phyloP scores from a whole-genome alignment of 306 rosid genomes.

The Dryas drummondii region DNA sequence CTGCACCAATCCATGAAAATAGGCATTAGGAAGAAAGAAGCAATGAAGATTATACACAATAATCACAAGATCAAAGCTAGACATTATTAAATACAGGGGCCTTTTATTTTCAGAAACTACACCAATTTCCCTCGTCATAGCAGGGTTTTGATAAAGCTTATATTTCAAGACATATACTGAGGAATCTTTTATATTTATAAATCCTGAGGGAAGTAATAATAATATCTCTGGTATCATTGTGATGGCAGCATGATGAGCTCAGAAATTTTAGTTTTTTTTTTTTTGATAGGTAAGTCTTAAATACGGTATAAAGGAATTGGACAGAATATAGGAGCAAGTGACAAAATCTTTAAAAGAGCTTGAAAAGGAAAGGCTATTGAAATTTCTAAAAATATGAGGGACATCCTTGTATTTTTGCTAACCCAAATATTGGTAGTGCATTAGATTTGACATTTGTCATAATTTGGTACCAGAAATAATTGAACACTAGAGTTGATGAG shows the following conservation, averaged over 20 bases:
- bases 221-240: not conserved
- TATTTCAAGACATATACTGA: not conserved
- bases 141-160: not conserved
- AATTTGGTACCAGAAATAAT: not conserved
- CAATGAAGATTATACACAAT: not conserved
- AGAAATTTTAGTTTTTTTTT: not conserved
- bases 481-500: not conserved
- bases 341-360: not conserved
- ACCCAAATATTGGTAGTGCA: not conserved
- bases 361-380: not conserved
- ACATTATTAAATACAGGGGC: not conserved
- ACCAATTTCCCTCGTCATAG: not conserved
- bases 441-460: not conserved
- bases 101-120: not conserved
- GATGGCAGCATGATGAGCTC: not conserved
- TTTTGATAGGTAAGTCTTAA: too few relatives aligned
- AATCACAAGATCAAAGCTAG: not conserved
- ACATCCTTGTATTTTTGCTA: not conserved
- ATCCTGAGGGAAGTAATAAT: not conserved
- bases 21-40: constrained; percentile 10
- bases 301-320: not conserved
- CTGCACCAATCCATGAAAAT: constrained; percentile 50
- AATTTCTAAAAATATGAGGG: not conserved
- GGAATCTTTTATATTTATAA: not conserved
- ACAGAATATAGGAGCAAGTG: not conserved